A percentile compares a stretch with the other conserved stretches of the same genome.
Evolutionary conservation across 768 basidiomycete species (phyloP).

Genomic region (Mycena haematopus): DNA sequence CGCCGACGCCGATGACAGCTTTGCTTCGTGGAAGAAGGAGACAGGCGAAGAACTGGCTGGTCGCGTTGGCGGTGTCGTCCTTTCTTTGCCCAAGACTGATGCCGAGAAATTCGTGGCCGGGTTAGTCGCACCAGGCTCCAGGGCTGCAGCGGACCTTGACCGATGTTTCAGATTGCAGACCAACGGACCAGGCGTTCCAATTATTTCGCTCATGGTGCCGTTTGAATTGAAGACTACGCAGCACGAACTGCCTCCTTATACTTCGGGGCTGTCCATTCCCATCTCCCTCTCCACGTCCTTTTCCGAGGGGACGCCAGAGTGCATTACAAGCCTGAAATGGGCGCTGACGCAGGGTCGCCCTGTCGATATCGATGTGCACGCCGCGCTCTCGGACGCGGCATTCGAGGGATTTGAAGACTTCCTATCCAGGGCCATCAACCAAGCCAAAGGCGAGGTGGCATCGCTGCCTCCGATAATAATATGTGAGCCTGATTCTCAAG

Average conservation of each 20-base stretch:
- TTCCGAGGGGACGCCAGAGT: conserved; percentile 51
- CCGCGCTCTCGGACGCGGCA: conserved; percentile 57
- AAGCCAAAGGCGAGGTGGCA: conserved; percentile 47
- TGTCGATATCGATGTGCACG: conserved; percentile 75
- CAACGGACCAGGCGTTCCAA: conserved; percentile 37
- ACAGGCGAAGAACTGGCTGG: conserved; percentile 51
- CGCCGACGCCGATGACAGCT: conserved; percentile 44
- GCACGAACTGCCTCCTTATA: conserved; percentile 45
- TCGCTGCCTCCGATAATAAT: conserved; percentile 66
- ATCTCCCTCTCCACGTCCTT: conserved; percentile 67
- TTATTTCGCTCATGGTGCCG: conserved; percentile 67
- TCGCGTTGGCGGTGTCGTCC: conserved; percentile 61
- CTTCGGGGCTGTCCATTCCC: conserved; percentile 48
- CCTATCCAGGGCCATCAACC: conserved; percentile 67
- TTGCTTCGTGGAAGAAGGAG: conserved; percentile 60
- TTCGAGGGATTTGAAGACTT: conserved; percentile 76
- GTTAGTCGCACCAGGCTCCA: conserved; percentile 45
- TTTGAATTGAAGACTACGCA: conserved; percentile 59
- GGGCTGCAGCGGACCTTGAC: conserved; percentile 23
- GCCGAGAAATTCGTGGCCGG: conserved; percentile 49
- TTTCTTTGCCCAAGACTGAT: conserved; percentile 54
- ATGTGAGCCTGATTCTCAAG: conserved; percentile 50
- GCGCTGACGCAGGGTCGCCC: conserved; percentile 67
- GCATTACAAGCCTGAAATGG: conserved; percentile 65
- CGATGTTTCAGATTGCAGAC: conserved; percentile 29